These are phyloP conservation scores for Furcasterigmium furcatum DNA, from an alignment of 2,329 filamentous ascomycete species.

Conservation along the genomic window DNA sequence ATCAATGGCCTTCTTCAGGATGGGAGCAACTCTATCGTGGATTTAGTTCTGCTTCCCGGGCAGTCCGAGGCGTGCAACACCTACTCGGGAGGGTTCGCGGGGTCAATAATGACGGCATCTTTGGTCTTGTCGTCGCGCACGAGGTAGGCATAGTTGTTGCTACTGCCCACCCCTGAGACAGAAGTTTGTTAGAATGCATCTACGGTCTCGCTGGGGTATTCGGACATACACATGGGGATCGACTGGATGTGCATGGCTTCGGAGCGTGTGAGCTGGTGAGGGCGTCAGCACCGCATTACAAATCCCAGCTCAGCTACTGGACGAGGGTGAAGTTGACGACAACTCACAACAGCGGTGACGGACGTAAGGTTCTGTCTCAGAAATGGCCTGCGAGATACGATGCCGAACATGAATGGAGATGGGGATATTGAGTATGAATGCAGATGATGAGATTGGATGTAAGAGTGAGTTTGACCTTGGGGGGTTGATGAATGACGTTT, in stretches of 20 bases:
- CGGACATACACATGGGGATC: slow-evolving; percentile 78
- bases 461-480: neutral
- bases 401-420: slow-evolving; percentile 35
- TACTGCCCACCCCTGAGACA: slow-evolving; percentile 64
- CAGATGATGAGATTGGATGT: neutral
- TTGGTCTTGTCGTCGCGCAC: slow-evolving; percentile 75
- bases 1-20: slow-evolving; percentile 70
- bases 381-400: slow-evolving; percentile 31
- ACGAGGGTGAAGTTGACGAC: neutral
- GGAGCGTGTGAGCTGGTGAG: slow-evolving; percentile 25
- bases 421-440: neutral
- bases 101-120: slow-evolving; percentile 77
- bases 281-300: slow-evolving; percentile 8
- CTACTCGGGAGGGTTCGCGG: slow-evolving; percentile 75
- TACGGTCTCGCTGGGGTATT: neutral
- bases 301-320: neutral
- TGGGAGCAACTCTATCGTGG: slow-evolving; percentile 51
- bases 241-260: slow-evolving; percentile 80
- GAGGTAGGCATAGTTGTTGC: slow-evolving; percentile 84
- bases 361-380: slow-evolving; percentile 24
- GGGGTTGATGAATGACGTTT: neutral
- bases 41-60: neutral
- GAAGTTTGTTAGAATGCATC: neutral
- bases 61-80: slow-evolving; percentile 18
- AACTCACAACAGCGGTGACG: slow-evolving; percentile 24